Evolutionary conservation across 495 filamentous ascomycete genomes (phyloP).

Genomic region (Staphylotrichum longicolle): DNA sequence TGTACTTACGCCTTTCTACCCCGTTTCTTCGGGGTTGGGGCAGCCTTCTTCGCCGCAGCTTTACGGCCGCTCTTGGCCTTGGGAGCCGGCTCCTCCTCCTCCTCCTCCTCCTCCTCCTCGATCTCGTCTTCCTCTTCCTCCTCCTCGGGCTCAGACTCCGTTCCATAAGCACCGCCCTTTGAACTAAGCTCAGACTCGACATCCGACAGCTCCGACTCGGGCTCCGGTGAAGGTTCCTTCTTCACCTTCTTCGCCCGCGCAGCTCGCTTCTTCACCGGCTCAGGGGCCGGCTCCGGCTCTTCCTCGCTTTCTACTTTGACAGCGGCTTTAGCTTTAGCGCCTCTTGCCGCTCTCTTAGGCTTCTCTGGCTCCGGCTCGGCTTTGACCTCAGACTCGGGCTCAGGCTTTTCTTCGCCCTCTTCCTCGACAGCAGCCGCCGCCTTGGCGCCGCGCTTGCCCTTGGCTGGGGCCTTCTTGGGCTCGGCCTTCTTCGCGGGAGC

Average conservation of each 20-base stretch:
- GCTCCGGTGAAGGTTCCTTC: slow-evolving; percentile 22
- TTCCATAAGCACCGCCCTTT: slow-evolving; percentile 5
- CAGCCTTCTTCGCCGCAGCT: slow-evolving; percentile 24
- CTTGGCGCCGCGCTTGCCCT: slow-evolving; percentile 24
- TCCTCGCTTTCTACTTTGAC: slow-evolving; percentile 21
- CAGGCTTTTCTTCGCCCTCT: slow-evolving; percentile 13
- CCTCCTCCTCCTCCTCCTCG: slow-evolving; percentile 17
- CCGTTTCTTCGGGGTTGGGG: slow-evolving; percentile 21
- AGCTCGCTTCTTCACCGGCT: slow-evolving; percentile 23
- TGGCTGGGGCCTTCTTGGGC: slow-evolving; percentile 27
- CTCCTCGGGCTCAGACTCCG: slow-evolving; percentile 24
- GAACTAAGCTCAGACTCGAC: not conserved
- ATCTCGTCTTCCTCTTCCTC: slow-evolving; percentile 22
- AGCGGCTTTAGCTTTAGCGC: slow-evolving; percentile 18
- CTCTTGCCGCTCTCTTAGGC: slow-evolving; percentile 26
- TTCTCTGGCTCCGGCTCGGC: slow-evolving; percentile 29
- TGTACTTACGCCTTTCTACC: slow-evolving; percentile 24
- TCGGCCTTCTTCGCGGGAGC: slow-evolving; percentile 30
- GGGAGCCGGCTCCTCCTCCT: slow-evolving; percentile 20
- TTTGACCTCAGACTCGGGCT: not conserved
- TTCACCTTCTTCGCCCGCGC: slow-evolving; percentile 22
- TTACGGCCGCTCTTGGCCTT: slow-evolving; percentile 35
- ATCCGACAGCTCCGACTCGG: slow-evolving; percentile 23
- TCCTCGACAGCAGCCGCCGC: slow-evolving; percentile 18
- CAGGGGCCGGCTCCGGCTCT: slow-evolving; percentile 30